Percentiles rank a stretch among this genome's conserved stretches.
Conservation (phyloP, 106 monocot species). For the Dioscorea zingiberensis region DNA sequence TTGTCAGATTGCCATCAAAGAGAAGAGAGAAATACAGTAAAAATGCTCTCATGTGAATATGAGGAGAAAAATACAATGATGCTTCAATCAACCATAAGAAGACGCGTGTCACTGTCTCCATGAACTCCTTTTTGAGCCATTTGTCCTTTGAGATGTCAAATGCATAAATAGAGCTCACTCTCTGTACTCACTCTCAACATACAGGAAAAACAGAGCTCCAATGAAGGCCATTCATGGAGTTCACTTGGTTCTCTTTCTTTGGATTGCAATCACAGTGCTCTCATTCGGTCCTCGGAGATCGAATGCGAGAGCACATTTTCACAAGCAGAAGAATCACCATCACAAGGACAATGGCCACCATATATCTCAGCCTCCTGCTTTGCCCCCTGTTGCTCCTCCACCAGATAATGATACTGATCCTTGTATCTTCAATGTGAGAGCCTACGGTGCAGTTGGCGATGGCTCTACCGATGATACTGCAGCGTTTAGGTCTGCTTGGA, state of each 20-base stretch:
- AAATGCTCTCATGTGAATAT: too few relatives aligned
- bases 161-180: not conserved
- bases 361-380: slow-evolving; percentile 12
- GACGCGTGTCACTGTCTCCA: not conserved
- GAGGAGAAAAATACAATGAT: too few relatives aligned
- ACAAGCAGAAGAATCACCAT: slow-evolving; percentile 18
- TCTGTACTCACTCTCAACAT: not conserved
- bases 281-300: not conserved
- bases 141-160: not conserved
- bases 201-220: not conserved
- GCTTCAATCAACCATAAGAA: too few relatives aligned
- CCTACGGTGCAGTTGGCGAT: slow-evolving; percentile 72
- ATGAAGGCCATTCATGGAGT: not conserved
- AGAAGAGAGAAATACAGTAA: too few relatives aligned
- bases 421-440: slow-evolving; percentile 56
- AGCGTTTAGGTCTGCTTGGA: slow-evolving; percentile 77
- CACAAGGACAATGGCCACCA: not conserved
- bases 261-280: slow-evolving; percentile 8
- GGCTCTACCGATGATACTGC: slow-evolving; percentile 73
- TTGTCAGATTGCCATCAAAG: too few relatives aligned
- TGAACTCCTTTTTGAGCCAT: not conserved
- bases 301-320: slow-evolving; percentile 38
- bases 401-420: slow-evolving; percentile 24
- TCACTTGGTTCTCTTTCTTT: not conserved
- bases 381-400: slow-evolving; percentile 11